Evolutionary conservation across 2,329 filamentous ascomycete species (phyloP).

Genomic region (Zopfia rhizophila): DNA sequence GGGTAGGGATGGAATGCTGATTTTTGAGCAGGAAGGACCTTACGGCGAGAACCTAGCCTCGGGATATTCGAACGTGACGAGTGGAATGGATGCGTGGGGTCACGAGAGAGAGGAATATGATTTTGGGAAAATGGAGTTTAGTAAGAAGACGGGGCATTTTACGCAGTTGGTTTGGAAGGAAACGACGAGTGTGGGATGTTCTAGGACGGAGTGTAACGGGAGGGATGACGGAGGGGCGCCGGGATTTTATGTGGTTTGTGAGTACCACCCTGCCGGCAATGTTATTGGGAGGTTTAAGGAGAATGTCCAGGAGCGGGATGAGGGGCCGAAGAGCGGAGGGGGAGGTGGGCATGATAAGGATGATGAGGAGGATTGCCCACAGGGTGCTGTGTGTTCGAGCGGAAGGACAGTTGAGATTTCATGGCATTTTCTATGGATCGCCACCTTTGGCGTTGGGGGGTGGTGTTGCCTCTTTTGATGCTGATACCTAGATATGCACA

Average conservation of each 20-base stretch:
- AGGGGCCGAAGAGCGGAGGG: not conserved
- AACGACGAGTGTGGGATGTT: conserved; percentile 35
- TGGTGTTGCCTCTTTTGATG: too few species aligned
- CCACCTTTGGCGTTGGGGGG: too few species aligned
- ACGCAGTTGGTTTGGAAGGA: conserved; percentile 42
- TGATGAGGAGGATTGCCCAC: conserved; percentile 11
- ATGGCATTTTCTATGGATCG: too few species aligned
- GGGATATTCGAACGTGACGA: conserved; percentile 69
- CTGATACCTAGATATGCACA: too few species aligned
- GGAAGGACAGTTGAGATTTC: too few species aligned
- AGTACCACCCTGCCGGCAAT: conserved; percentile 52
- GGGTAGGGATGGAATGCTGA: too few species aligned
- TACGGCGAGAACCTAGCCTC: conserved; percentile 80
- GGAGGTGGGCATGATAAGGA: not conserved
- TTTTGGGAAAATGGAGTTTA: conserved; percentile 66
- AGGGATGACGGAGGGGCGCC: conserved; percentile 28
- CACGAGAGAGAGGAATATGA: conserved; percentile 68
- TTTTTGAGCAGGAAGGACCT: conserved; percentile 68
- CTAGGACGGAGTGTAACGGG: conserved; percentile 24
- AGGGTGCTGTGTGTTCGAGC: conserved; percentile 13
- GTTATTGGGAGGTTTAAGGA: conserved; percentile 43
- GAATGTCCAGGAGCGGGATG: conserved; percentile 39
- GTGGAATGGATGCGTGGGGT: conserved; percentile 74
- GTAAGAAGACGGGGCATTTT: conserved; percentile 36
- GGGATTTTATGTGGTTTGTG: conserved; percentile 47